Evolutionary conservation across 352 stramenopile genomes (phyloP).

Genomic region (Globisporangium rhizosaccharum): DNA sequence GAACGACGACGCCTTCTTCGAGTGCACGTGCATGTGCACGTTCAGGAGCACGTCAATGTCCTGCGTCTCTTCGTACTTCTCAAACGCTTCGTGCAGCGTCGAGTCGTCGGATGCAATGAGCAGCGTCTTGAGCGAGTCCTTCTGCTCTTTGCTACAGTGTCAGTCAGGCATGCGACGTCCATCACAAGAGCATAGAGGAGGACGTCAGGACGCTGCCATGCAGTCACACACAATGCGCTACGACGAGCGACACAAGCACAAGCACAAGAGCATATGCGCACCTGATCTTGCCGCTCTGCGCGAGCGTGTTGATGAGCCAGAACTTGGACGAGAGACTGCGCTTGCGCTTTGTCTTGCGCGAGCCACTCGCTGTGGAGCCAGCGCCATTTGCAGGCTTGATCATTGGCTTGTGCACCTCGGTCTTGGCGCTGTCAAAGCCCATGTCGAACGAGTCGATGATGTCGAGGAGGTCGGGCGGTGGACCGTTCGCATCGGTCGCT

Average conservation of each 20-base stretch:
- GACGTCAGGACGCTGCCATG: not conserved
- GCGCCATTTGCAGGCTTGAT: slow-evolving; percentile 16
- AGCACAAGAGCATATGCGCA: slow-evolving; percentile 6
- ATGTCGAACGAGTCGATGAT: slow-evolving; percentile 70
- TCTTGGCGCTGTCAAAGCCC: slow-evolving; percentile 33
- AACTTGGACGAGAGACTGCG: slow-evolving; percentile 82
- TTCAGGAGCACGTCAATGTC: slow-evolving; percentile 73
- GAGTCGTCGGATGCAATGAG: slow-evolving; percentile 76
- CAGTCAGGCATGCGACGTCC: not conserved
- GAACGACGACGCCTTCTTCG: slow-evolving; percentile 48
- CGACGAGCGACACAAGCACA: not conserved
- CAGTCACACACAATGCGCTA: not conserved
- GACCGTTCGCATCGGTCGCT: slow-evolving; percentile 3
- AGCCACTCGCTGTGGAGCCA: slow-evolving; percentile 9
- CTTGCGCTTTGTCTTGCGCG: slow-evolving; percentile 58
- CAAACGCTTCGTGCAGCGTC: slow-evolving; percentile 63
- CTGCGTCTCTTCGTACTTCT: slow-evolving; percentile 74
- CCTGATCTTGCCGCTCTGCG: slow-evolving; percentile 72
- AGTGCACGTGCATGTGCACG: slow-evolving; percentile 48
- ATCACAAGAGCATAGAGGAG: not conserved
- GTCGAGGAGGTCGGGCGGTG: slow-evolving; percentile 59
- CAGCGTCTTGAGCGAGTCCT: slow-evolving; percentile 75
- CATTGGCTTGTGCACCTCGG: slow-evolving; percentile 18
- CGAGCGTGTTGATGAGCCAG: slow-evolving; percentile 82
- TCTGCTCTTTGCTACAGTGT: slow-evolving; percentile 54